Conservation (phyloP, 495 filamentous ascomycete genomes). For the Aspergillus indologenus region DNA sequence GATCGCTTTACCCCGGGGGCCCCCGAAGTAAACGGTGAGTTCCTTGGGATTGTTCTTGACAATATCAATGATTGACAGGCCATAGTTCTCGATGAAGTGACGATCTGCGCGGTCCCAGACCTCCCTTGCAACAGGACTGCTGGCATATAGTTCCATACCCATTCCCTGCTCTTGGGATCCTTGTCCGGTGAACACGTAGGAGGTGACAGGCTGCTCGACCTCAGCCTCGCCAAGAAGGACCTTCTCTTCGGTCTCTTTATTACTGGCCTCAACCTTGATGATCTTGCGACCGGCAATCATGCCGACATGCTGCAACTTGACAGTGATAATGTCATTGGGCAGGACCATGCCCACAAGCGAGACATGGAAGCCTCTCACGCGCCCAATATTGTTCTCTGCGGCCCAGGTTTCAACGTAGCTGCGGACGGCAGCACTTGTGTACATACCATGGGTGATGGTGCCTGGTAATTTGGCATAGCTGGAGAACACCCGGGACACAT, state of each 20-base stretch:
- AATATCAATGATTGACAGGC: conserved; percentile 96
- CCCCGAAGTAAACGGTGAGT: conserved; percentile 97
- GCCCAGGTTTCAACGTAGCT: conserved; percentile 99
- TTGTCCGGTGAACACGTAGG: conserved; percentile 98
- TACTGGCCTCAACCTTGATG: conserved; percentile 94
- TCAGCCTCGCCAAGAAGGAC: conserved; percentile 93
- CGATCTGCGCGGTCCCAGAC: conserved; percentile 98
- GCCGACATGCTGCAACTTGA: conserved; percentile 91
- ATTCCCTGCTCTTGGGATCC: conserved; percentile 98
- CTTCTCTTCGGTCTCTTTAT: conserved; percentile 92
- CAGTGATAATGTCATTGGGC: conserved; percentile 89
- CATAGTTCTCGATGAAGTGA: conserved; percentile 98
- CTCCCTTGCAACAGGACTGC: conserved; percentile 88
- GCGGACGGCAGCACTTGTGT: conserved; percentile 95
- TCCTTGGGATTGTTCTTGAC: conserved; percentile 99
- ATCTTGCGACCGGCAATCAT: conserved; percentile 99
- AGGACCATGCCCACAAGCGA: conserved; percentile 96
- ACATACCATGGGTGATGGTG: conserved; percentile 99
- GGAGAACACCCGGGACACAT: conserved; percentile 94
- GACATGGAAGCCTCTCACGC: conserved; percentile 94
- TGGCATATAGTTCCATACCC: conserved; percentile 98
- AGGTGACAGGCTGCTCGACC: conserved; percentile 95
- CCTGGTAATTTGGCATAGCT: conserved; percentile 91
- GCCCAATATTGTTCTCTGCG: conserved; percentile 95
- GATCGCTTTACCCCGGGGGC: conserved; percentile 93